phyloP scores from a whole-genome alignment of 106 monocot species.

The Gastrodia elata region DNA sequence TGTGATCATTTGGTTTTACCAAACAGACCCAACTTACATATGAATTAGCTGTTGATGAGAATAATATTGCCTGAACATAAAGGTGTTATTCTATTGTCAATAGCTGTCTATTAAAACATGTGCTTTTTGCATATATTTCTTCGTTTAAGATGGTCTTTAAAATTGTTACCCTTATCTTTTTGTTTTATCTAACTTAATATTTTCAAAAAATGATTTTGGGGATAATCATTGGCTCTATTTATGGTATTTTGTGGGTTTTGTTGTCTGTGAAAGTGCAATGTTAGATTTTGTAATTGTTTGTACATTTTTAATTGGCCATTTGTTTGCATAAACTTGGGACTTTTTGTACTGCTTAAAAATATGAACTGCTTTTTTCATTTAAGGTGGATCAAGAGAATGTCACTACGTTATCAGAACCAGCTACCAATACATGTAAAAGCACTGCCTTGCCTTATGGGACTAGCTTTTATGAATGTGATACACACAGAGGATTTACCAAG shows the following conservation, averaged over 20 bases:
- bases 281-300: neutral
- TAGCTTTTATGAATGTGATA: constrained; percentile 13
- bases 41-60: constrained; percentile 13
- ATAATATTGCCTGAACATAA: constrained; percentile 17
- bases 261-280: neutral
- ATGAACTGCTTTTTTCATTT: neutral
- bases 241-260: neutral
- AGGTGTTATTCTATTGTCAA: constrained; percentile 13
- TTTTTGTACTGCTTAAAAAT: neutral
- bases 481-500: constrained; percentile 5
- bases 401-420: constrained; percentile 23
- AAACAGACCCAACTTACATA: constrained; percentile 20
- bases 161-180: neutral
- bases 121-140: neutral
- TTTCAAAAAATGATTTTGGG: neutral
- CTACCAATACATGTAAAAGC: constrained; percentile 7
- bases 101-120: neutral
- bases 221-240: neutral
- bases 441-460: constrained; percentile 19
- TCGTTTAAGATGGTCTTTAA: neutral
- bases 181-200: neutral
- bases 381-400: constrained; percentile 28
- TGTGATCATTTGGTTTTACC: neutral
- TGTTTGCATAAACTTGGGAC: neutral
- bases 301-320: neutral